A percentile compares a stretch with the other conserved stretches of the same genome.
phyloP scores from a whole-genome alignment of 129 eudicot genomes.

The Logfia minima region DNA sequence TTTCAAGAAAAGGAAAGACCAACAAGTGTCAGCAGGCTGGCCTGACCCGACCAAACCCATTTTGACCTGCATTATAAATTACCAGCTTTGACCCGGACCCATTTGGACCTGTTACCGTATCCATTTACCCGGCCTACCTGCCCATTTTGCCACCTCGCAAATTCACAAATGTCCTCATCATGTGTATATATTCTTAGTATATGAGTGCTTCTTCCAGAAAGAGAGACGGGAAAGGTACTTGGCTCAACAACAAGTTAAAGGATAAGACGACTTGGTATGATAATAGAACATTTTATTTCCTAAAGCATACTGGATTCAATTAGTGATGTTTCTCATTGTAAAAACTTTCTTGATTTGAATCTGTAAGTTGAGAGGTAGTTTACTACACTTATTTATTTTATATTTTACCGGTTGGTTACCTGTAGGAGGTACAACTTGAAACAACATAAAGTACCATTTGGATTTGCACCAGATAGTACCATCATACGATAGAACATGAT shows the following conservation, averaged over 20 bases:
- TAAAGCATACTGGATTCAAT: background rate
- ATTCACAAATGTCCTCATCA: background rate
- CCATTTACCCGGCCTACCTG: too few species aligned
- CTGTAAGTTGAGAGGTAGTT: slow-evolving; percentile 32
- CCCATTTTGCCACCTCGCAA: too few species aligned
- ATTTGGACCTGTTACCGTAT: too few species aligned
- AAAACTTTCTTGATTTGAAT: too few species aligned
- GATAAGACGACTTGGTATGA: slow-evolving; percentile 39
- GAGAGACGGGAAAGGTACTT: slow-evolving; percentile 11
- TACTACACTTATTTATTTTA: background rate
- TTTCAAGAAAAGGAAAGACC: too few species aligned
- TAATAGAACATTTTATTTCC: background rate
- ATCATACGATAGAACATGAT: background rate
- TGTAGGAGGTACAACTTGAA: slow-evolving; percentile 37
- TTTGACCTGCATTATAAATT: too few species aligned
- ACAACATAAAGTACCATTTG: slow-evolving; percentile 22
- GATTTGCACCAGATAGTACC: slow-evolving; percentile 31
- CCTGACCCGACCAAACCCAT: too few species aligned
- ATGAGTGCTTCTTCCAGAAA: slow-evolving; percentile 14
- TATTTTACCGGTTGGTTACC: slow-evolving; percentile 26
- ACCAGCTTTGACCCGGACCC: too few species aligned
- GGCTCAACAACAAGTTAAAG: slow-evolving; percentile 45
- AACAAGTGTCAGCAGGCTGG: too few species aligned
- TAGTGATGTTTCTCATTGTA: too few species aligned
- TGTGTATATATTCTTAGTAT: background rate